Conservation (phyloP, 2,329 filamentous ascomycete genomes). For the Fusarium protoensiforme region DNA sequence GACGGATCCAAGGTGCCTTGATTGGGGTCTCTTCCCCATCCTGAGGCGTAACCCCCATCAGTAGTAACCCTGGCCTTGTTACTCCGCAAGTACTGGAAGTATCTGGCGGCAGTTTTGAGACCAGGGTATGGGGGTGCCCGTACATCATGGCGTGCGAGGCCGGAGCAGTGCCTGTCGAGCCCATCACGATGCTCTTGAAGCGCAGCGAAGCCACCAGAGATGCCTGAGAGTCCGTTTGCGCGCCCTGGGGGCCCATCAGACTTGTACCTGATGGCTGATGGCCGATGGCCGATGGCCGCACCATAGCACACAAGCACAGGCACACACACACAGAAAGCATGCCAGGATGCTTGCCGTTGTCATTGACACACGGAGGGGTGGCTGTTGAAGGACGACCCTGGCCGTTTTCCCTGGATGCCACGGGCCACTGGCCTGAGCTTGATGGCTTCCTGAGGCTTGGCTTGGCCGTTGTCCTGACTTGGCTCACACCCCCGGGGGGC, state of each 20-base stretch:
- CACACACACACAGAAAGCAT: slow-evolving; percentile 36
- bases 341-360: slow-evolving; percentile 32
- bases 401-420: slow-evolving; percentile 31
- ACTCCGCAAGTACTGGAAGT: slow-evolving; percentile 23
- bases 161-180: slow-evolving; percentile 16
- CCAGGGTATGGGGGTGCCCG: slow-evolving; percentile 24
- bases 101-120: slow-evolving; percentile 24
- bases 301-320: slow-evolving; percentile 32
- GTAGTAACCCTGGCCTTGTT: slow-evolving; percentile 21
- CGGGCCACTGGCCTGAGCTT: slow-evolving; percentile 22
- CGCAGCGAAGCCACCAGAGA: slow-evolving; percentile 21
- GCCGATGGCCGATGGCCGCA: slow-evolving; percentile 14
- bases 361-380: slow-evolving; percentile 33
- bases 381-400: slow-evolving; percentile 22
- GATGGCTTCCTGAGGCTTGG: slow-evolving; percentile 27
- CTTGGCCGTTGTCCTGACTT: slow-evolving; percentile 26
- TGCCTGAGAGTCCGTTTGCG: slow-evolving; percentile 29
- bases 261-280: slow-evolving; percentile 27
- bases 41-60: slow-evolving; percentile 11
- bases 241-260: slow-evolving; percentile 12
- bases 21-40: slow-evolving; percentile 8
- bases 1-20: slow-evolving; percentile 4
- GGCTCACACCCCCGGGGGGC: slow-evolving; percentile 27
- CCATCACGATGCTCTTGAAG: slow-evolving; percentile 8
- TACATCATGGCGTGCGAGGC: slow-evolving; percentile 22